Conservation (phyloP, 306 rosid genomes). For the Pyrus pyrifolia region DNA sequence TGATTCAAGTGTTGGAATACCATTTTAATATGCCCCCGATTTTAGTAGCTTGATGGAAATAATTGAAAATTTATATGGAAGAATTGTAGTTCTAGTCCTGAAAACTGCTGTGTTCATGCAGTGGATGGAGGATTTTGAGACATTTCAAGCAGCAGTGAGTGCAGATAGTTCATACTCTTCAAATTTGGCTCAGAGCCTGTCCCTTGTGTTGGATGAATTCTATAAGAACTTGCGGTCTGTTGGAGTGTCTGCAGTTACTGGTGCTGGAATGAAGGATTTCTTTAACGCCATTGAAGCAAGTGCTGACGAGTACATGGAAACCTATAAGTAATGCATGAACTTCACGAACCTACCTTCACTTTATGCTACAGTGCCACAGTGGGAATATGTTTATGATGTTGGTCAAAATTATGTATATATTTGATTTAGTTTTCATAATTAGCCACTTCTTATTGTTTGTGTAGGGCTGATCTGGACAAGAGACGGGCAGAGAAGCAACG, state of each 20-base stretch:
- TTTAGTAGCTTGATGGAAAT: background rate
- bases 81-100: background rate
- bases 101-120: conserved; percentile 20
- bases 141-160: conserved; percentile 62
- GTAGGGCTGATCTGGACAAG: conserved; percentile 80
- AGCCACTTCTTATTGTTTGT: background rate
- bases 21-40: background rate
- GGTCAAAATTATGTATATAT: background rate
- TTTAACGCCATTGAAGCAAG: conserved; percentile 71
- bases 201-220: conserved; percentile 78
- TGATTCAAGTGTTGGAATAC: background rate
- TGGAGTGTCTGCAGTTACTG: conserved; percentile 82
- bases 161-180: conserved; percentile 55
- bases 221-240: conserved; percentile 70
- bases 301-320: conserved; percentile 73
- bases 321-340: conserved; percentile 43
- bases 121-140: conserved; percentile 96
- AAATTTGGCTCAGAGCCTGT: conserved; percentile 61
- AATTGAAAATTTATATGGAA: background rate
- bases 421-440: background rate
- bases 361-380: background rate
- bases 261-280: conserved; percentile 68
- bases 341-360: background rate
- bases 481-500: conserved; percentile 68
- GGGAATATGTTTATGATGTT: background rate